Percentiles rank a stretch among this genome's conserved stretches.
phyloP scores from a whole-genome alignment of 257 asterid genomes.

The Apocynum venetum region DNA sequence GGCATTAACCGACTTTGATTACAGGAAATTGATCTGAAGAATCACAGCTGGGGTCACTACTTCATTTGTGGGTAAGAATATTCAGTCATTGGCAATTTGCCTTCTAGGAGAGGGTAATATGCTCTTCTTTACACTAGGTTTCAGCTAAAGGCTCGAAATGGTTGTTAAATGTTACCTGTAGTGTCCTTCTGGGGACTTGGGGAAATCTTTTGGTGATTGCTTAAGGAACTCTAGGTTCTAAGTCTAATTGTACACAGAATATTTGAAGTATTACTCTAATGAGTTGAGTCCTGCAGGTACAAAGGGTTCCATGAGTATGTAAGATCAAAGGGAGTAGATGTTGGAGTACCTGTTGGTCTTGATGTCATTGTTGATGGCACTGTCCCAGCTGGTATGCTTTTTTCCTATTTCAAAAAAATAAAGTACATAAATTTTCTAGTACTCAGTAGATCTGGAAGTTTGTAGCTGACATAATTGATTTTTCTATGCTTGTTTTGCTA shows the following conservation, averaged over 20 bases:
- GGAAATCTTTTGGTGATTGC: too few relatives aligned
- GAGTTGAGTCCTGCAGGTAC: slow-evolving; percentile 45
- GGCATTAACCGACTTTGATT: slow-evolving; percentile 2
- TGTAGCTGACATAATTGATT: background rate
- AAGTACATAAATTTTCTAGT: background rate
- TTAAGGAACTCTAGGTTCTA: background rate
- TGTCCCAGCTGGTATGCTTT: slow-evolving; percentile 74
- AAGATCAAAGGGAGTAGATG: slow-evolving; percentile 56
- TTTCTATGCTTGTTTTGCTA: slow-evolving; percentile 10
- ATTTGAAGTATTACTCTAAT: background rate
- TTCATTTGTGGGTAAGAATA: slow-evolving; percentile 82
- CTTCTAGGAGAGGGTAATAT: background rate
- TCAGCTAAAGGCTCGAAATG: background rate
- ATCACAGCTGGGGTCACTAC: slow-evolving; percentile 91
- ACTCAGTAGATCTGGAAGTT: background rate
- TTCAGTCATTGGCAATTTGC: background rate
- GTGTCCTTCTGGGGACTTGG: background rate
- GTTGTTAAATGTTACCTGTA: background rate
- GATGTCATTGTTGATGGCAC: slow-evolving; percentile 85
- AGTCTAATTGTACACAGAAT: background rate
- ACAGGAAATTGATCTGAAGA: slow-evolving; percentile 86
- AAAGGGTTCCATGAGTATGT: slow-evolving; percentile 90
- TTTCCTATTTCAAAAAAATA: background rate
- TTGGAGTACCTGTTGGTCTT: slow-evolving; percentile 58
- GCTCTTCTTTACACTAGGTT: background rate